Evolutionary conservation across 805 yeast species (phyloP).

Genomic region (Saccharomycopsis sp.): DNA sequence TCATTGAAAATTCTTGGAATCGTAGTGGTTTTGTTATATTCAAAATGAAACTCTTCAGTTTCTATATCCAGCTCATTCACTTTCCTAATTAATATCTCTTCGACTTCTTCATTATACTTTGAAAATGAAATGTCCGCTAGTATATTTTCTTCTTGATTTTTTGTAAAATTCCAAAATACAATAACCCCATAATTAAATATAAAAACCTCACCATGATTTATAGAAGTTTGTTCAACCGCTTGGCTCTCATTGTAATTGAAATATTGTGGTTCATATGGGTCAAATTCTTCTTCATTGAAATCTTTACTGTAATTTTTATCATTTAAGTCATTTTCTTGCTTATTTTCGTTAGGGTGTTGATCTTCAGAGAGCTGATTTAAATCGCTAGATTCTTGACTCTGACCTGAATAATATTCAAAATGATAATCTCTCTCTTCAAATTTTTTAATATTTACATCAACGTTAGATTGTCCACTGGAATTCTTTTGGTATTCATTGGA

Average conservation of each 20-base stretch:
- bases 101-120: slow-evolving; percentile 33
- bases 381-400: slow-evolving; percentile 29
- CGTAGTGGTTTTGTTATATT: slow-evolving; percentile 48
- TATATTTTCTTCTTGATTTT: slow-evolving; percentile 85
- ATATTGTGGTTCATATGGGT: slow-evolving; percentile 90
- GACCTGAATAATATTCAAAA: slow-evolving; percentile 84
- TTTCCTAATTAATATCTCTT: slow-evolving; percentile 56
- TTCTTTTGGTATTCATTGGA: slow-evolving; percentile 45
- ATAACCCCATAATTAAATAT: slow-evolving; percentile 89
- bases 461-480: slow-evolving; percentile 35
- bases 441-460: slow-evolving; percentile 73
- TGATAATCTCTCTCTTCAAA: slow-evolving; percentile 88
- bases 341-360: too few species aligned
- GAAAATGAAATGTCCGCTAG: slow-evolving; percentile 76
- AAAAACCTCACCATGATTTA: slow-evolving; percentile 76
- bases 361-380: too few species aligned
- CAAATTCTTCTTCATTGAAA: slow-evolving; percentile 38
- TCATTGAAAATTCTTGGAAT: slow-evolving; percentile 83
- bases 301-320: slow-evolving; percentile 26
- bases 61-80: slow-evolving; percentile 85
- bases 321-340: slow-evolving; percentile 42
- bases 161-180: slow-evolving; percentile 97
- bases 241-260: slow-evolving; percentile 45
- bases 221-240: slow-evolving; percentile 3
- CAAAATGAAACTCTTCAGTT: slow-evolving; percentile 61